Evolutionary conservation across 2,329 filamentous ascomycete genomes (phyloP), one percentile per base, ranked within the genome.

Genomic region (Sporothrix schenckii): DNA sequence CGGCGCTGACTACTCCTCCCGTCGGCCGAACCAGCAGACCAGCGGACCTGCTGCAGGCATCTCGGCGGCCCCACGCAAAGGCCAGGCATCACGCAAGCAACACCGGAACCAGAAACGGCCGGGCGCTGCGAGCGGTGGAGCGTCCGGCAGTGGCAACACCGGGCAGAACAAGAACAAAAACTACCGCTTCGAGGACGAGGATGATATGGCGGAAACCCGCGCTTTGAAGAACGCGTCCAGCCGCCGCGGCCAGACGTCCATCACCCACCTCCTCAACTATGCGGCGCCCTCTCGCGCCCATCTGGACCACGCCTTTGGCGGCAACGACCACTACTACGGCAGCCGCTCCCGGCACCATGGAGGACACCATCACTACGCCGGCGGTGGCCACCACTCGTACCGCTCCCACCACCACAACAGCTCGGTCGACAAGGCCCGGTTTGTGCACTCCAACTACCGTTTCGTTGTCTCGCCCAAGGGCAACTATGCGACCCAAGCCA

Each of bases 261-360:
- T 99, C 78, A 98, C 95, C 53, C 95, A 99, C 80, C 83, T 99
- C 70, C 92, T 99, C 85, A 94, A 94, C 82, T 97, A 97, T 80
- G 89, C 91, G 58, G 84, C 93, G 24, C 92, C 94, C 27, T 89
- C 91, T 54, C 88, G 92, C 63, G 90, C 91, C 27, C 87, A 89
- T 72, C 85, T 85, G 75, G 86, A 88, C 74, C 83, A 83, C 58
- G 69, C 81, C 5, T 69, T 34, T 49, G 63, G 69, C 63, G 53
- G 47, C 30, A n/a, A 41, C 53, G 39, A 68, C 53, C 41, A 56
- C 56, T 39, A 49, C 54, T 54, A 68, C 39, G 65, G 65, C 49
- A 47, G 84, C 70, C 80, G 68, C 41, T 66, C 60, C 4, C 34
- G 61, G 39, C 27, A 84, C 75, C 83, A 84, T 66, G 79, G 83